Evolutionary conservation across 2,329 filamentous ascomycete genomes (phyloP), one percentile per base, ranked within the genome.

Genomic region (Tolypocladium cylindrosporum): DNA sequence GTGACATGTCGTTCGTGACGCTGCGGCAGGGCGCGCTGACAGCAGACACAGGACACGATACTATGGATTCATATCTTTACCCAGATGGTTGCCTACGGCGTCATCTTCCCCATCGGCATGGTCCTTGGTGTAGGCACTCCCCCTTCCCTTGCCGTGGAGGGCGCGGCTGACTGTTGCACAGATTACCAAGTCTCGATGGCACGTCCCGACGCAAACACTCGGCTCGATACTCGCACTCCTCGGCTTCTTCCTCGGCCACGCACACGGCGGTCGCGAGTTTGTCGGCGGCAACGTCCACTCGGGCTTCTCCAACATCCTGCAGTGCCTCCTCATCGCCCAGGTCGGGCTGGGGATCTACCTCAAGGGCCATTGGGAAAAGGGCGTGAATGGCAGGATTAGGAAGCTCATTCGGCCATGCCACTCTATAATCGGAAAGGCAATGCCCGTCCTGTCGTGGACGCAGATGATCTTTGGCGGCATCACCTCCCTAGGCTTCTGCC

Each of bases 401-500:
- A 84, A 80, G 59, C 76, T 86, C 55, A 79, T 93, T 52, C 87
- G 93, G 8, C 76, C 85, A 16, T 80, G 80, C 34, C 94, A 99
- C 71, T 88, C 89, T 27, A 72, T 97, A 58, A 74, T 96, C 43
- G 94, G 94, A 63, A 97, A 96, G 74, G 75, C 84, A 1, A 89
- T 99, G 79, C 94, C 94, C 1, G 75, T 97, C 3, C 79, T 91
- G 1, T 84, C 88, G 34, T 99, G 94, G 94, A 81, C 87, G 7
- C 94, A 99, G 77, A 95, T 99, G 86, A 71, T 99, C 8, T 96
- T 99, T 72, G 94, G 94, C 55, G 94, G 91, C 43, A 97, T 99
- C 67, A 93, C 93, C 0, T 81, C 89, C 4, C 79, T 96, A 58
- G 94, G 94, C 27, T 97, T 96, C 77, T 99, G 94, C 72, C 89